Evolutionary conservation across 768 basidiomycete genomes (phyloP).

Genomic region (Suillus spraguei): DNA sequence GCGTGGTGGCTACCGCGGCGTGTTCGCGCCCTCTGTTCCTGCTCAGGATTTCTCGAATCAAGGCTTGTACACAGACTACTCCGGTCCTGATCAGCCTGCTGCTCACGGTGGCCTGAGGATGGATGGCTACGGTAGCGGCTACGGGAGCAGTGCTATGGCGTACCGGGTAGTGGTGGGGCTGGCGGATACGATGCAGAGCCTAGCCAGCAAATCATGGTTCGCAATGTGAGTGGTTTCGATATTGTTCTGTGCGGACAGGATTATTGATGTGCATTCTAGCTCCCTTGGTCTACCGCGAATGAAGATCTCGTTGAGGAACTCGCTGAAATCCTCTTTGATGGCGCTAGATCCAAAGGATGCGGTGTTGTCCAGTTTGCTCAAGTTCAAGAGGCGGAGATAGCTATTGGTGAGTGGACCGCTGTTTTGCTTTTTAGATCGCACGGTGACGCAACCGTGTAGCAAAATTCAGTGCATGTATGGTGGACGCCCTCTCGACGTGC

Average conservation of each 20-base stretch:
- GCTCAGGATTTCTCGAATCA: conserved; percentile 82
- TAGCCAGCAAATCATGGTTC: conserved; percentile 96
- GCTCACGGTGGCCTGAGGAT: conserved; percentile 38
- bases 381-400: conserved; percentile 88
- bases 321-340: conserved; percentile 94
- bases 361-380: conserved; percentile 96
- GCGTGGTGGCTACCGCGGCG: conserved; percentile 60
- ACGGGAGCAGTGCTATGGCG: conserved; percentile 41
- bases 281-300: conserved; percentile 99
- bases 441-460: conserved; percentile 40
- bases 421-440: neutral
- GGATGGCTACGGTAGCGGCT: conserved; percentile 41
- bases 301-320: conserved; percentile 96
- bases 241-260: neutral
- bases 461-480: conserved; percentile 97
- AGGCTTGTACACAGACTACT: conserved; percentile 91
- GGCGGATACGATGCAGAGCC: conserved; percentile 70
- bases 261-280: conserved; percentile 42
- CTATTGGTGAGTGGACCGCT: conserved; percentile 62
- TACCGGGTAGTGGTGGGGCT: conserved; percentile 25
- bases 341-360: conserved; percentile 89
- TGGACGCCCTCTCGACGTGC: conserved; percentile 85
- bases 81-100: conserved; percentile 75
- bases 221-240: conserved; percentile 75
- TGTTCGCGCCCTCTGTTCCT: conserved; percentile 46